Conservation (phyloP, 83 land plant species). For the Larix sibirica region DNA sequence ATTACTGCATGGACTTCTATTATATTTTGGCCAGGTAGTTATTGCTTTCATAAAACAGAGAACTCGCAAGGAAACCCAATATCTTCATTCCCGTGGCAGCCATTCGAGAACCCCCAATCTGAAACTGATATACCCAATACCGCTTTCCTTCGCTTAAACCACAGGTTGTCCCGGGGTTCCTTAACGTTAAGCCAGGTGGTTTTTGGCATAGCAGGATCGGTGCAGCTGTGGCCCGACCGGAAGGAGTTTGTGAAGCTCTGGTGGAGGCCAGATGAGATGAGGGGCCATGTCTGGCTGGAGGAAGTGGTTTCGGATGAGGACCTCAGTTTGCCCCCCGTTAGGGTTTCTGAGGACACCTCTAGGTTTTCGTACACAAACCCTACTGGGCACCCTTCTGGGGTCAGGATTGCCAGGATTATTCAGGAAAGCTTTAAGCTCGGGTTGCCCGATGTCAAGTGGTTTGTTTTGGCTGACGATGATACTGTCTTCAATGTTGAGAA, state of each 20-base stretch:
- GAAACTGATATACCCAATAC: not conserved
- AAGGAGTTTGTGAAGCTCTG: slow-evolving; percentile 52
- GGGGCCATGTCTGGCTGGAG: slow-evolving; percentile 73
- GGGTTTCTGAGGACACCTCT: slow-evolving; percentile 65
- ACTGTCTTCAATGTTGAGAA: slow-evolving; percentile 84
- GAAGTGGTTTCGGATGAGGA: slow-evolving; percentile 11
- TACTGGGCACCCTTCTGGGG: slow-evolving; percentile 54
- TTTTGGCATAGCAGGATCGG: slow-evolving; percentile 73
- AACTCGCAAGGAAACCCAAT: slow-evolving; percentile 14
- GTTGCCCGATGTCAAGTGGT: slow-evolving; percentile 71
- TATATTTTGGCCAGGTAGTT: slow-evolving; percentile 16
- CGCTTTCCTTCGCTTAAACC: no score
- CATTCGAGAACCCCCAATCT: not conserved
- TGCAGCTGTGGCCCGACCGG: slow-evolving; percentile 49
- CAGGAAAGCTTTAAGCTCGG: slow-evolving; percentile 54
- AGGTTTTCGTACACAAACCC: slow-evolving; percentile 52
- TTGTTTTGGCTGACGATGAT: slow-evolving; percentile 95
- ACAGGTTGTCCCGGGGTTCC: no score
- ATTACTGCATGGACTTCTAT: slow-evolving; percentile 30
- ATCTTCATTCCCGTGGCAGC: not conserved
- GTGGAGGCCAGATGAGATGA: slow-evolving; percentile 53
- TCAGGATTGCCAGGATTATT: slow-evolving; percentile 77
- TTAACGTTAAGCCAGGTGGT: slow-evolving; percentile 11
- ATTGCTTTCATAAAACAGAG: slow-evolving; percentile 7
- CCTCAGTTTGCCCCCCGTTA: slow-evolving; percentile 29